Percentiles rank a stretch among this genome's conserved stretches.
Conservation (phyloP, 805 yeast species). For the Hagleromyces aurorensis region DNA sequence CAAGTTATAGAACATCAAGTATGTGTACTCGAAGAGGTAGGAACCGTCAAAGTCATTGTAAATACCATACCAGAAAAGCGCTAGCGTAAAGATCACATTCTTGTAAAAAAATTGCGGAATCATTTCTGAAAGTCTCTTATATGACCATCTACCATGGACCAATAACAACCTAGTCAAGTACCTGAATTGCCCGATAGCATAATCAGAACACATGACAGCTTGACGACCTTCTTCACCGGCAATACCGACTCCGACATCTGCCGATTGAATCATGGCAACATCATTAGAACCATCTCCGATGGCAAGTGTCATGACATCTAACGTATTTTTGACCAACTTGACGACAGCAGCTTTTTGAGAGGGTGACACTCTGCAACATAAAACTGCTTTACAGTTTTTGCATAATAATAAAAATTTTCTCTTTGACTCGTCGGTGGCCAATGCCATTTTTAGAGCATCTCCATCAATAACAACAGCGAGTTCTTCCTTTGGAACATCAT, state of each 20-base stretch:
- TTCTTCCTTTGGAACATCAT: slow-evolving; percentile 59
- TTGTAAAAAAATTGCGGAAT: slow-evolving; percentile 75
- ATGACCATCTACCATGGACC: slow-evolving; percentile 85
- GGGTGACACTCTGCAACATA: slow-evolving; percentile 85
- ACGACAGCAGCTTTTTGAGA: slow-evolving; percentile 84
- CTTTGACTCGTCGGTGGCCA: slow-evolving; percentile 36
- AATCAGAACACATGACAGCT: slow-evolving; percentile 84
- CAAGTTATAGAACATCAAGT: slow-evolving; percentile 71
- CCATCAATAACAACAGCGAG: slow-evolving; percentile 75
- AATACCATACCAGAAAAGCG: slow-evolving; percentile 76
- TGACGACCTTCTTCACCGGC: slow-evolving; percentile 91
- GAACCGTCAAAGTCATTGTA: slow-evolving; percentile 72
- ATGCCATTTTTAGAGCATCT: slow-evolving; percentile 56
- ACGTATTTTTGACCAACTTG: slow-evolving; percentile 60
- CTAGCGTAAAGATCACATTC: slow-evolving; percentile 65
- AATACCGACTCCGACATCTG: slow-evolving; percentile 82
- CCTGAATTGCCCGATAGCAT: slow-evolving; percentile 78
- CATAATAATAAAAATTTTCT: slow-evolving; percentile 62
- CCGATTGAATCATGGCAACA: slow-evolving; percentile 87
- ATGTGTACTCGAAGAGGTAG: slow-evolving; percentile 70
- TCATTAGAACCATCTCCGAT: slow-evolving; percentile 88
- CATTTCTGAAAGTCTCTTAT: slow-evolving; percentile 75
- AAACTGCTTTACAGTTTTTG: slow-evolving; percentile 72
- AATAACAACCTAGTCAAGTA: slow-evolving; percentile 56
- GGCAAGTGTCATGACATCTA: slow-evolving; percentile 78